These are phyloP conservation scores for Wickerhamomyces strasburgensis DNA, from an alignment of 805 yeast genomes.

Conservation along the genomic window DNA sequence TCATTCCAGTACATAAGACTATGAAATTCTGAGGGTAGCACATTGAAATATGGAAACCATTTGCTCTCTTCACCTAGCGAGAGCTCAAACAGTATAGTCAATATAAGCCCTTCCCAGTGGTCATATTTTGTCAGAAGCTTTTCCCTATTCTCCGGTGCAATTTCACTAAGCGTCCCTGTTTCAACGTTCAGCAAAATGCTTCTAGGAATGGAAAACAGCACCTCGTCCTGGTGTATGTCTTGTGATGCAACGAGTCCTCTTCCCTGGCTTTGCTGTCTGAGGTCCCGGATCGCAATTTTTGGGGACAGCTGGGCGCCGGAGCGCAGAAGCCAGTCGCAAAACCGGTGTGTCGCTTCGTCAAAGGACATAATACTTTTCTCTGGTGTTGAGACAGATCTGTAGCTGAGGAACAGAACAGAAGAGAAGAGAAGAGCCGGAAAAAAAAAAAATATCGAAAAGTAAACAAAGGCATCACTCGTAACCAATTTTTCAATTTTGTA, in stretches of 20 bases:
- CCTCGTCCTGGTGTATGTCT: constrained; percentile 58
- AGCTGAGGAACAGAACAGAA: too few relatives aligned
- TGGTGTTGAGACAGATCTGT: too few relatives aligned
- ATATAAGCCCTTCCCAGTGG: constrained; percentile 77
- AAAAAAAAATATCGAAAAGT: not conserved
- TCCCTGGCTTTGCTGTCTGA: constrained; percentile 59
- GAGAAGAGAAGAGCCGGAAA: not conserved
- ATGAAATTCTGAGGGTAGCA: constrained; percentile 61
- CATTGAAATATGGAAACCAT: constrained; percentile 69
- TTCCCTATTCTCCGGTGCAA: constrained; percentile 29
- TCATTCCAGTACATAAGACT: constrained; percentile 79
- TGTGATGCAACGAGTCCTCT: constrained; percentile 67
- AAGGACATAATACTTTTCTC: constrained; percentile 15
- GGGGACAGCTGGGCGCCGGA: constrained; percentile 47
- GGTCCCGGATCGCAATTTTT: constrained; percentile 57
- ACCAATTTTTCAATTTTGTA: too few relatives aligned
- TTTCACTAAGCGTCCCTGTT: constrained; percentile 41
- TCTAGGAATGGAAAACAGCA: constrained; percentile 66
- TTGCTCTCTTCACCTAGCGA: constrained; percentile 39
- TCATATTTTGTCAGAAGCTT: constrained; percentile 37
- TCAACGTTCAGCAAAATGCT: constrained; percentile 50
- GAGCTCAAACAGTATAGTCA: constrained; percentile 61
- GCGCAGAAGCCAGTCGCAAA: constrained; percentile 39
- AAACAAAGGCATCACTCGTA: too few relatives aligned
- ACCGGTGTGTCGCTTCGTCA: constrained; percentile 33